Conservation (phyloP, 192 early-diverging fungal species). For the Gaertneriomyces sp. region DNA sequence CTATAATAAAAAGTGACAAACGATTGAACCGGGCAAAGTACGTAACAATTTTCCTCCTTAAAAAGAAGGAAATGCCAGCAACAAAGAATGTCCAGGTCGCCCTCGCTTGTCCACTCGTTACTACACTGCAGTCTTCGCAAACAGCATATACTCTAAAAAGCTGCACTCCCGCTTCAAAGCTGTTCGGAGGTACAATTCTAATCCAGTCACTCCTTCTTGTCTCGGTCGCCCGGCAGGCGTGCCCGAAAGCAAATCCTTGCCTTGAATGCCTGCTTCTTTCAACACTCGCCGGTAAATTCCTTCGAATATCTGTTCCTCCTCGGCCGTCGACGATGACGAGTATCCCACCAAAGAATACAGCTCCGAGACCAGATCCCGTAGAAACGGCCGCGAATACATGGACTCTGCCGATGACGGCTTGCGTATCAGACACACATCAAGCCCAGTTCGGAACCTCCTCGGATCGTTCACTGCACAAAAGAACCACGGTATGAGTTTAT, state of each 20-base stretch:
- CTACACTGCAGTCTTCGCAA: slow-evolving; percentile 1
- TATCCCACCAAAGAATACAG: slow-evolving; percentile 15
- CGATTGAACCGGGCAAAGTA: no score
- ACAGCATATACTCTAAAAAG: slow-evolving; percentile 21
- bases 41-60: no score
- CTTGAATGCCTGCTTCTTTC: slow-evolving; percentile 9
- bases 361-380: slow-evolving; percentile 10
- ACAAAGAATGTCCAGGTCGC: no score
- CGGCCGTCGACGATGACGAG: not conserved
- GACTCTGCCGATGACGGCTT: slow-evolving; percentile 12
- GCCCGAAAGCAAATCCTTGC: not conserved
- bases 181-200: slow-evolving; percentile 7
- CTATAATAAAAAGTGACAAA: no score
- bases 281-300: slow-evolving; percentile 20
- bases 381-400: slow-evolving; percentile 7
- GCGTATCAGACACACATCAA: slow-evolving; percentile 20
- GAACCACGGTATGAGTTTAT: not conserved
- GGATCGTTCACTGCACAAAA: slow-evolving; percentile 7
- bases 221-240: not conserved
- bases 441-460: slow-evolving; percentile 15
- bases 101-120: not conserved
- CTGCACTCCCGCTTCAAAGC: slow-evolving; percentile 18
- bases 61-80: no score
- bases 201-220: slow-evolving; percentile 1
- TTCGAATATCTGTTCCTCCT: slow-evolving; percentile 19